Conservation (phyloP, 2,329 filamentous ascomycete genomes). For the Colletotrichum sp. region DNA sequence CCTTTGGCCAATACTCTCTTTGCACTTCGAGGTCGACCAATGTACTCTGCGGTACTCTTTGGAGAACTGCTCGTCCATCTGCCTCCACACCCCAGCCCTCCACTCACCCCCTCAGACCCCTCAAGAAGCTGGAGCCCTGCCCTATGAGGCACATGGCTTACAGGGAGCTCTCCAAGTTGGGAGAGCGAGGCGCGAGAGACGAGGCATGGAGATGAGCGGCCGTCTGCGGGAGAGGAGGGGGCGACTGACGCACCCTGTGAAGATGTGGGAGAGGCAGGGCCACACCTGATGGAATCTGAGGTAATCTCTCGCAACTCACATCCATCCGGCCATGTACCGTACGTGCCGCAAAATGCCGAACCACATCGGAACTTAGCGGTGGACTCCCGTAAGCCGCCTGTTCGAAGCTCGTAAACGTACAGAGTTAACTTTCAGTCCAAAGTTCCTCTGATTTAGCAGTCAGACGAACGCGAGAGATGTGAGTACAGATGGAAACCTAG, state of each 20-base stretch:
- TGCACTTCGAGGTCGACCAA: not conserved
- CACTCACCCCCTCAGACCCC: not conserved
- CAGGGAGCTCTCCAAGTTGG: not conserved
- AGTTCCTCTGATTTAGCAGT: not conserved
- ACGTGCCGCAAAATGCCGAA: not conserved
- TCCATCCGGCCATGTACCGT: not conserved
- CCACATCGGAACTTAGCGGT: not conserved
- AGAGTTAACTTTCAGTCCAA: not conserved
- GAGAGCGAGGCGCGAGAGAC: not conserved
- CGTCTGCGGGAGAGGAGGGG: not conserved
- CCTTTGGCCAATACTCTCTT: not conserved
- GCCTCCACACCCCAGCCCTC: not conserved
- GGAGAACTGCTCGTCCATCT: not conserved
- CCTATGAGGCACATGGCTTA: constrained; percentile 11
- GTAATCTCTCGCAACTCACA: constrained; percentile 2
- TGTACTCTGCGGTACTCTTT: not conserved
- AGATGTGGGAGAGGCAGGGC: not conserved
- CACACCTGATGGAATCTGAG: not conserved
- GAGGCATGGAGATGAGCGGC: not conserved
- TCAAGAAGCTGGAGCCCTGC: not conserved
- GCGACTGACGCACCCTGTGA: not conserved
- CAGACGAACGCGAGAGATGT: not conserved
- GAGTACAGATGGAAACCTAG: not conserved
- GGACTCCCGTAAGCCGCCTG: not conserved
- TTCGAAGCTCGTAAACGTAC: not conserved